Evolutionary conservation across 2,329 filamentous ascomycete species (phyloP).

Genomic region (Neofusicoccum cordaticola): DNA sequence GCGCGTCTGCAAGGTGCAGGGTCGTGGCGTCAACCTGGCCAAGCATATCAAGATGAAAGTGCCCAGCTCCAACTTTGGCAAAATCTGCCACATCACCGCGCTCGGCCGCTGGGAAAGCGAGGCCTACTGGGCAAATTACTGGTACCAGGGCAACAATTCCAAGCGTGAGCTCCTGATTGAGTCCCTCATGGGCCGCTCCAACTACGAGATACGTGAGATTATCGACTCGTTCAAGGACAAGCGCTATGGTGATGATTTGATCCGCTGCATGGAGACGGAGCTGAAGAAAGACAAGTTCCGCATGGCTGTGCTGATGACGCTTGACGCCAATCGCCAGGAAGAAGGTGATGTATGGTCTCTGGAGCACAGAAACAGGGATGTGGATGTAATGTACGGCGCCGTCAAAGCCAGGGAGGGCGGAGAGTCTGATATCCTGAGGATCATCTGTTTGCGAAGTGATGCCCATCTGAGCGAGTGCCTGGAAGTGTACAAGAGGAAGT

Average conservation of each 20-base stretch:
- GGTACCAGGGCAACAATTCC: constrained; percentile 86
- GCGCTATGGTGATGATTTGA: constrained; percentile 79
- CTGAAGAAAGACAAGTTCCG: constrained; percentile 96
- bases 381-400: constrained; percentile 67
- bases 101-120: constrained; percentile 90
- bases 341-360: constrained; percentile 63
- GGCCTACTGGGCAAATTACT: constrained; percentile 97
- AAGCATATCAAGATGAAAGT: constrained; percentile 72
- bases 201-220: constrained; percentile 82
- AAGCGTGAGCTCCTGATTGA: constrained; percentile 90
- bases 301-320: constrained; percentile 74
- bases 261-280: constrained; percentile 85
- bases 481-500: constrained; percentile 69
- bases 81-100: constrained; percentile 85
- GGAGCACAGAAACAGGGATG: constrained; percentile 63
- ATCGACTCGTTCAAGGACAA: constrained; percentile 88
- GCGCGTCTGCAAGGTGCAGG: constrained; percentile 76
- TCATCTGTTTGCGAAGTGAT: constrained; percentile 79
- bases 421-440: constrained; percentile 81
- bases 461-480: constrained; percentile 78
- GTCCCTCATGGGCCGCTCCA: constrained; percentile 82
- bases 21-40: constrained; percentile 77
- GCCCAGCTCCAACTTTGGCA: constrained; percentile 78
- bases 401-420: constrained; percentile 71
- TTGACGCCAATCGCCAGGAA: constrained; percentile 82